Conservation (phyloP, 2,329 filamentous ascomycete genomes). For the Fusarium fujikuroi region DNA sequence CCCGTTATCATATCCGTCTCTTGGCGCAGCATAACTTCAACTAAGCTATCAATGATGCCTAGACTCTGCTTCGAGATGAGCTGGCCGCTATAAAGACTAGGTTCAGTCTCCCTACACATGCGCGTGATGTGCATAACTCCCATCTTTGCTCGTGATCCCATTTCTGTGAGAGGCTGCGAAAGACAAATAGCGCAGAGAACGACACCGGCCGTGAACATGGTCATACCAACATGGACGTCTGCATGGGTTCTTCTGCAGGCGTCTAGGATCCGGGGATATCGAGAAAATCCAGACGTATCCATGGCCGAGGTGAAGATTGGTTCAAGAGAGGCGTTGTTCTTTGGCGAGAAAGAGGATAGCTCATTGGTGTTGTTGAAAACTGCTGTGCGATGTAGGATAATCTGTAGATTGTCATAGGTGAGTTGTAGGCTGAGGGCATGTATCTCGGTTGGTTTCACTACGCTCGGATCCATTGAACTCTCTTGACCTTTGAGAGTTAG, state of each 20-base stretch:
- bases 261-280: rapidly evolving
- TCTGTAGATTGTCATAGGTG: rapidly evolving
- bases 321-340: rapidly evolving
- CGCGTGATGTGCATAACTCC: background rate
- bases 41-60: background rate
- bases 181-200: background rate
- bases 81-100: background rate
- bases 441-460: rapidly evolving
- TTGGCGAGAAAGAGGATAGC: rapidly evolving
- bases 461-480: rapidly evolving
- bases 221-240: background rate
- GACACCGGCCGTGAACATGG: background rate
- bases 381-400: rapidly evolving
- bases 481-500: rapidly evolving
- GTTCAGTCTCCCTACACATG: background rate
- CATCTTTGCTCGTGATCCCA: rapidly evolving
- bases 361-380: background rate
- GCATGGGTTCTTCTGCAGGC: background rate
- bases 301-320: background rate
- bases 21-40: background rate
- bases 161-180: background rate
- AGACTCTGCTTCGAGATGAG: background rate
- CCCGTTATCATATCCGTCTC: background rate
- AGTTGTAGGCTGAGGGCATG: rapidly evolving
- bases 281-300: background rate